These are phyloP conservation scores for Xerocomellus dryophilus DNA, from an alignment of 768 basidiomycete species.

Conservation along the genomic window DNA sequence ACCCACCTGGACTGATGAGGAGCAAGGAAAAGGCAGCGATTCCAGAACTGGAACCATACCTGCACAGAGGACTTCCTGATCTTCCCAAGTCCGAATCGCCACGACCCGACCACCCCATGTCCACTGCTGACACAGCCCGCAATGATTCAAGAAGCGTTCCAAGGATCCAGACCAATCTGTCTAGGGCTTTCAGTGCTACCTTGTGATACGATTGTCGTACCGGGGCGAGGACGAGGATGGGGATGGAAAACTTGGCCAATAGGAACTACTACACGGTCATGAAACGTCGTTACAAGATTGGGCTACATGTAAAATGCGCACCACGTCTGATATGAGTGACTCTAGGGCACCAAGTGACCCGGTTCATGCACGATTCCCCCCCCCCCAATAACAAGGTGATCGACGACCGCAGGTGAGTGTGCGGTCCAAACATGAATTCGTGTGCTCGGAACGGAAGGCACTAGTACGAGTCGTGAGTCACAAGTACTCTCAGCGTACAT, in stretches of 20 bases:
- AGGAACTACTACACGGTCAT: neutral
- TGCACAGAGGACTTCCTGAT: constrained; percentile 10
- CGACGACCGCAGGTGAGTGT: no score
- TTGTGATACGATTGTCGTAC: neutral
- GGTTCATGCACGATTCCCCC: no score
- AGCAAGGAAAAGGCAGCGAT: constrained; percentile 6
- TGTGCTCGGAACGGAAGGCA: no score
- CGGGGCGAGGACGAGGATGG: neutral
- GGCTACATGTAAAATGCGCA: no score
- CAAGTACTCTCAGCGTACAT: no score
- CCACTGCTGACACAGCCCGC: neutral
- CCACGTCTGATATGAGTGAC: no score
- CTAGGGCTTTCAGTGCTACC: neutral
- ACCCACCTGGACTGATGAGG: neutral
- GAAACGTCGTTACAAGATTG: neutral
- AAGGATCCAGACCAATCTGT: neutral
- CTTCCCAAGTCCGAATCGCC: constrained; percentile 7
- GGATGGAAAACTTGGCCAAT: neutral
- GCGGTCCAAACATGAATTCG: no score
- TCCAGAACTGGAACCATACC: neutral
- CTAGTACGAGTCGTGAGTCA: no score
- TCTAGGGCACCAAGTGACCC: no score
- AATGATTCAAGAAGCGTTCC: neutral
- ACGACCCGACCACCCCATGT: neutral
- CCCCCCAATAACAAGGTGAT: no score